Conservation (phyloP, 1,284 basidiomycete species). For the Farysia itapuensis region DNA sequence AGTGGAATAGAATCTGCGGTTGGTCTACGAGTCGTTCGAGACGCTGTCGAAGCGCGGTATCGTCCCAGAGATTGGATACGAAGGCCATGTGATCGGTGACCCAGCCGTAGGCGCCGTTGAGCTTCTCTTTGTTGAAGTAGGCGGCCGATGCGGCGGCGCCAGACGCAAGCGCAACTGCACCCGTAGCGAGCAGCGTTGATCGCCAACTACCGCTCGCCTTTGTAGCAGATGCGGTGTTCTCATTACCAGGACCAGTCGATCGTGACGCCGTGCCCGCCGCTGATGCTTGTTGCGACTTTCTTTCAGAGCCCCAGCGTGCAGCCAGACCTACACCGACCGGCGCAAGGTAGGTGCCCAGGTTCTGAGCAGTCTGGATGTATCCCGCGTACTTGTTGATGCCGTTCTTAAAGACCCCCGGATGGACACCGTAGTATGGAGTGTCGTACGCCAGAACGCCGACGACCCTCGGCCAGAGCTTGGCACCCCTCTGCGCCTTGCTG, state of each 20-base stretch:
- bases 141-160: slow-evolving; percentile 72
- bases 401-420: slow-evolving; percentile 84
- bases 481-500: slow-evolving; percentile 35
- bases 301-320: slow-evolving; percentile 55
- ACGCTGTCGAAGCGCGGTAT: slow-evolving; percentile 68
- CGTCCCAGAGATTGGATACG: slow-evolving; percentile 84
- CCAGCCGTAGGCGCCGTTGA: slow-evolving; percentile 63
- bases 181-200: slow-evolving; percentile 62
- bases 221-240: not conserved
- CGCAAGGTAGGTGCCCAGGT: slow-evolving; percentile 62
- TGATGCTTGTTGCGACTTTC: slow-evolving; percentile 7
- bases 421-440: slow-evolving; percentile 69
- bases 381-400: slow-evolving; percentile 74
- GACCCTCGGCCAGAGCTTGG: slow-evolving; percentile 79
- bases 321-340: slow-evolving; percentile 65
- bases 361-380: slow-evolving; percentile 71
- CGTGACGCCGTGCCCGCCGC: not conserved
- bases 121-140: slow-evolving; percentile 70
- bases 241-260: slow-evolving; percentile 2
- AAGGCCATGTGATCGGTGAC: slow-evolving; percentile 87
- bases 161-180: slow-evolving; percentile 68
- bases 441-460: slow-evolving; percentile 82
- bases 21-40: slow-evolving; percentile 31
- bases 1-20: slow-evolving; percentile 62
- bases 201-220: slow-evolving; percentile 15